Evolutionary conservation across 768 basidiomycete species (phyloP).

Genomic region (Pulveroboletus sp.): DNA sequence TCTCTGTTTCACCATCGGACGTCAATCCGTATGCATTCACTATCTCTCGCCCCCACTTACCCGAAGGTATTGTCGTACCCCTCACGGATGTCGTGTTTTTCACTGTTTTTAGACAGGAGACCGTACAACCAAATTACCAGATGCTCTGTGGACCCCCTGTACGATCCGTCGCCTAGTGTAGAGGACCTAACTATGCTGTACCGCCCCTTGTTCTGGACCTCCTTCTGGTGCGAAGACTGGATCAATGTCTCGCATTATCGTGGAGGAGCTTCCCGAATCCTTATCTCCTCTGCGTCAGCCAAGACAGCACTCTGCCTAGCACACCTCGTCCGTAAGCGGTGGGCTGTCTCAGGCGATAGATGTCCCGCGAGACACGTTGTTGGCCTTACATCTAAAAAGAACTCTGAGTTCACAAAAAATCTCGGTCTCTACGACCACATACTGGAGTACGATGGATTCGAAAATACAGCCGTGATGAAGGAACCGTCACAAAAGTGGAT

Average conservation of each 20-base stretch:
- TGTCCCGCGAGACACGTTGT: constrained; percentile 36
- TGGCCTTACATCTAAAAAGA: constrained; percentile 57
- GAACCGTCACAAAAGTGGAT: constrained; percentile 40
- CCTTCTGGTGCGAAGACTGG: constrained; percentile 76
- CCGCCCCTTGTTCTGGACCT: constrained; percentile 69
- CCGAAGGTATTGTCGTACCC: constrained; percentile 38
- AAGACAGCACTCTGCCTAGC: constrained; percentile 71
- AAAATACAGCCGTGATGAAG: constrained; percentile 28
- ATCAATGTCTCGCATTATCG: constrained; percentile 47
- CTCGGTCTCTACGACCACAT: constrained; percentile 57
- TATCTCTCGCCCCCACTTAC: constrained; percentile 58
- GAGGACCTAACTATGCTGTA: constrained; percentile 72
- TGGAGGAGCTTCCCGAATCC: constrained; percentile 41
- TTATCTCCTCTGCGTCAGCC: constrained; percentile 67
- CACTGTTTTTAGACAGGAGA: constrained; percentile 46
- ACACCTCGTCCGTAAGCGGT: constrained; percentile 50
- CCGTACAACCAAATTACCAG: constrained; percentile 67
- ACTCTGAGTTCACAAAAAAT: constrained; percentile 48
- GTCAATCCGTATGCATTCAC: constrained; percentile 52
- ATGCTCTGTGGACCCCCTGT: constrained; percentile 52
- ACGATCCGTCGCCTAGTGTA: constrained; percentile 39
- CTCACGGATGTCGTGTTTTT: not conserved
- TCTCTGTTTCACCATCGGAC: constrained; percentile 47
- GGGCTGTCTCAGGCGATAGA: constrained; percentile 2
- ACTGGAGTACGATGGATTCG: constrained; percentile 48